phyloP scores from a whole-genome alignment of 768 basidiomycete genomes.

The Lactarius vividus region DNA sequence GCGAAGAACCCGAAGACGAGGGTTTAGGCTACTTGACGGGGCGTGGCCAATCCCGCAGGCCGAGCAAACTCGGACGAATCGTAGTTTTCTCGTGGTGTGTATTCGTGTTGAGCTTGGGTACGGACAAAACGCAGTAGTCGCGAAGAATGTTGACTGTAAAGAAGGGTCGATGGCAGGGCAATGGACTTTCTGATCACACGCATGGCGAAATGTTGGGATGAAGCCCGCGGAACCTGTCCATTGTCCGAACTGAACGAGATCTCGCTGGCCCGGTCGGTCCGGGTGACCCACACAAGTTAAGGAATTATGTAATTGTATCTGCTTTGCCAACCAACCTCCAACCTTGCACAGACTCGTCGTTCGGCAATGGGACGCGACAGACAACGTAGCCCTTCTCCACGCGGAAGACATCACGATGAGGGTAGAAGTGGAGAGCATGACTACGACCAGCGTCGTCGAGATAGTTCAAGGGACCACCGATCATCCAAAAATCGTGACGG shows the following conservation, averaged over 20 bases:
- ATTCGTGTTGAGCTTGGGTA: constrained; percentile 28
- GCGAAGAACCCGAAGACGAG: background rate
- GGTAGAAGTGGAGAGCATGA: constrained; percentile 1
- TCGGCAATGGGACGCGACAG: constrained; percentile 16
- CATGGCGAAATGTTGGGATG: constrained; percentile 7
- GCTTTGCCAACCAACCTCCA: background rate
- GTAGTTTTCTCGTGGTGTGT: constrained; percentile 19
- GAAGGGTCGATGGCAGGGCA: background rate
- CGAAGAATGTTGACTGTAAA: background rate
- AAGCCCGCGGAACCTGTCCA: background rate
- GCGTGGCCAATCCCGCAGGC: constrained; percentile 40
- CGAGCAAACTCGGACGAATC: constrained; percentile 15
- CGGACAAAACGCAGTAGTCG: constrained; percentile 17
- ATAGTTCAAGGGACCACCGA: constrained; percentile 11
- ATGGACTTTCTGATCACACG: constrained; percentile 1
- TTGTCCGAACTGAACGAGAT: background rate
- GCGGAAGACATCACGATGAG: constrained; percentile 1
- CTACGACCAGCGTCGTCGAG: constrained; percentile 9
- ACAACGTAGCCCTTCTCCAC: constrained; percentile 21
- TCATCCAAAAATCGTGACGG: constrained; percentile 11
- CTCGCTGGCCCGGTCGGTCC: background rate
- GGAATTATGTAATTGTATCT: background rate
- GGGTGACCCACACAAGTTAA: background rate
- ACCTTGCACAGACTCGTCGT: background rate
- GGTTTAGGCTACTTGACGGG: constrained; percentile 42